Evolutionary conservation across 2,329 filamentous ascomycete genomes (phyloP), one percentile per base, ranked within the genome.

Genomic region (Podosphaera leucotricha): DNA sequence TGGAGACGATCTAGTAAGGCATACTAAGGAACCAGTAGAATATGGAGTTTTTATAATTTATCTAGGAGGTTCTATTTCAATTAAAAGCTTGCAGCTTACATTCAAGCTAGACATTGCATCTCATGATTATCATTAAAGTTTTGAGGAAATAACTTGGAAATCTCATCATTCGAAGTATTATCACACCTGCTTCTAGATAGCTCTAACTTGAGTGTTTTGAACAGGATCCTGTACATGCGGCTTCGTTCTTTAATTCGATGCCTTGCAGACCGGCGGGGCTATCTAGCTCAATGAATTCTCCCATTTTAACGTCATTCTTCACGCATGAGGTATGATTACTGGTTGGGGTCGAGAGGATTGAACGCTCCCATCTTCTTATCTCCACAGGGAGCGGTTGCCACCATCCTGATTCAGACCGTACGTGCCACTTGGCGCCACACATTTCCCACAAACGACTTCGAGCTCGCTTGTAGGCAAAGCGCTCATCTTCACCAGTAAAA

Each of bases 381-480:
- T 79, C 72, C 0, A 57, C 49, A 0, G 75, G 69, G 35, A 85
- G 55, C 2, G 80, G 80, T 48, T 68, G 68, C 71, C 77, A 79
- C 80, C 80, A 86, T 6, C 60, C 66, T 6, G 65, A 61, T 3
- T 68, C 70, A 3, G 61, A 63, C 40, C 79, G 62, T 2, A 67
- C 66, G 62, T 83, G 82, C 81, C 81, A 87, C 48, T 69, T 64
- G 33, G 64, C 66, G 16, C 79, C 73, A 58, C 80, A 87, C 56
- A 90, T 73, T 61, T 90, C 80, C 81, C 80, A 90, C 2, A 90
- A 62, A n/a, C 82, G 65, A 50, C 77, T 82, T 38, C 73, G 67
- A 1, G 81, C 82, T 20, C 82, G 67, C 59, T 82, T 82, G 52
- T 84, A 86, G 0, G 81, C 81, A 56, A 90, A 90, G 11, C 73